Evolutionary conservation across 768 basidiomycete genomes (phyloP), one percentile per base, ranked within the genome.

Genomic region (Boletellus sp.): DNA sequence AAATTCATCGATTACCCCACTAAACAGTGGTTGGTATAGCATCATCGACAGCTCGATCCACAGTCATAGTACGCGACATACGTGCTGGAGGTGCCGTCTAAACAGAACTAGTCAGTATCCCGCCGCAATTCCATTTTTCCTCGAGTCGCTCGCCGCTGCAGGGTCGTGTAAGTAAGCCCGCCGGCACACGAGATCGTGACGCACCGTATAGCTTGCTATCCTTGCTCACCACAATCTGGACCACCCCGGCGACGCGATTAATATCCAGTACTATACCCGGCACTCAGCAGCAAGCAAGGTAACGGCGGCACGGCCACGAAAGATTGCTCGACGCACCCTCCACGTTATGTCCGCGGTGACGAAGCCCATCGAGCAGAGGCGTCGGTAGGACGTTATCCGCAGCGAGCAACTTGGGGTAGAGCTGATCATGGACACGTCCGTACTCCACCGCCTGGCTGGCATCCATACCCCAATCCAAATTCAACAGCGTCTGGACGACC

Each of bases 61-160:
- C 26, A 26, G 26, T 9, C 26, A 26, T 9, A 10, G 28, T 28
- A 28, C 9, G 28, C 28, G 28, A 28, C 28, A 28, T 28, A 10
- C 8, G 7, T 28, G 28, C 9, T 28, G 6, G 26, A 9, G 6
- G 9, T 26, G 26, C 9, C 11, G 28, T 28, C 28, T 28, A 28
- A 28, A 17, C 32, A 1, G 32, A n/a, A 3, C 6, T 9, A 9
- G 35, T 68, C 61, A 91, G 69, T 94, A 94, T 3, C 88, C 94
- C 41, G 88, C 83, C 5, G 94, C 89, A 36, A 93, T 78, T n/a
- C 93, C 93, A 55, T 92, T 88, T 74, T 94, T 95, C 63, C 93
- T 79, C 17, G 89, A 91, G 68, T 96, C 94, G 63, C 89, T 91
- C 9, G 90, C 87, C 53, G 90, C 93, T 88, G 57, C 38, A 22